Evolutionary conservation across 2,329 filamentous ascomycete genomes (phyloP), one percentile per base, ranked within the genome.

Genomic region (Talaromyces sp.): DNA sequence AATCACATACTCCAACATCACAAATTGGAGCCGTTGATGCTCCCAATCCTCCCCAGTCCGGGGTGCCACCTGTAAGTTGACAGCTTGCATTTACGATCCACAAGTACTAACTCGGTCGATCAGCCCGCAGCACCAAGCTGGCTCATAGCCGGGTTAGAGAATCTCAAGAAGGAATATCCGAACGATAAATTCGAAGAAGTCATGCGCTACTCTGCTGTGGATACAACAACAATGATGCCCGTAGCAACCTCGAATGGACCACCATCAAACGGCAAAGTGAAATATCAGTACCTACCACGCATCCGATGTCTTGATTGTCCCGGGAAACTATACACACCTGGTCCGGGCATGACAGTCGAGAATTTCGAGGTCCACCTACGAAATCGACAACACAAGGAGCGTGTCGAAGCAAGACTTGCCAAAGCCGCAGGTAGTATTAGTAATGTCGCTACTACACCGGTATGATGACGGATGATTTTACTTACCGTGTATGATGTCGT

Each of bases 331-430:
- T 99, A 99, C 78, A 97, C 93, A 0, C 92, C 93, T 0, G 91
- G 93, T 0, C 92, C 93, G 0, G 92, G 90, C 27, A 90, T 86
- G 75, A 93, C 92, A 2, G 91, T 94, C 5, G 89, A 89, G 54
- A 96, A 97, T 74, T 99, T 99, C 68, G 92, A 97, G 78, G 88
- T 96, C 1, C 95, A 99, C 80, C 82, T 98, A 58, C 91, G 89
- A 77, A 97, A 97, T 77, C 87, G 90, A 50, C 83, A 85, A 61
- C 95, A 99, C 77, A 86, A 89, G 71, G 87, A 91, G 70, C 86
- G 86, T 71, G 91, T 93, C 10, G 85, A 89, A 67, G 78, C 80
- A 62, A 79, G 83, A 25, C 70, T 83, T n/a, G 52, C 58, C 31
- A 61, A 50, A 49, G 27, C 37, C 7, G 45, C 47, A 11, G 58